Evolutionary conservation across 2,329 filamentous ascomycete species (phyloP).

Genomic region (Apiospora pterosperma): DNA sequence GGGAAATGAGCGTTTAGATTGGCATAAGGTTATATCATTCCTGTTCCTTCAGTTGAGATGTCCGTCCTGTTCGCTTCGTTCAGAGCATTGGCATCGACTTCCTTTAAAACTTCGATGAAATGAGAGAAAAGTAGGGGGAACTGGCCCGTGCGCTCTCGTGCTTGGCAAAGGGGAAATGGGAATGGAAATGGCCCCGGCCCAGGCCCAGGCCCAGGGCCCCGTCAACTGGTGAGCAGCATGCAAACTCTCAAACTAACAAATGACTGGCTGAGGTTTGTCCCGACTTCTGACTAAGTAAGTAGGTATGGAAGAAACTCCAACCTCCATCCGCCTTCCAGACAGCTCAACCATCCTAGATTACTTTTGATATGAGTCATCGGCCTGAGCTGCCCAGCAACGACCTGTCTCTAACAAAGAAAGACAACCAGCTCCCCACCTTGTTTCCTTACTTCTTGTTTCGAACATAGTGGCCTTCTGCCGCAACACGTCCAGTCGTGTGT

Average conservation of each 20-base stretch:
- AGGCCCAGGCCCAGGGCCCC: too few relatives aligned
- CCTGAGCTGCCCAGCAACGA: background rate
- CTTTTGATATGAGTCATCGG: background rate
- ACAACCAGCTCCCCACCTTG: background rate
- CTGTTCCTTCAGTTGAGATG: too few relatives aligned
- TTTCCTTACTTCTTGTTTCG: background rate
- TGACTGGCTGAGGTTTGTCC: background rate
- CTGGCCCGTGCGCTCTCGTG: background rate
- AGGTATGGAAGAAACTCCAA: background rate
- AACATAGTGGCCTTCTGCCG: background rate
- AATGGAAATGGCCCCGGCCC: too few relatives aligned
- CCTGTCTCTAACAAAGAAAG: background rate
- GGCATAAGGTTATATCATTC: too few relatives aligned
- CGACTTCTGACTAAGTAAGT: too few relatives aligned
- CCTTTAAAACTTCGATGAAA: background rate
- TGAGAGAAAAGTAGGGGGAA: background rate
- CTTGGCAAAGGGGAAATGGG: background rate
- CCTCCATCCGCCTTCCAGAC: background rate
- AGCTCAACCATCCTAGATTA: background rate
- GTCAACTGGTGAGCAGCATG: background rate
- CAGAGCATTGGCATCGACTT: background rate
- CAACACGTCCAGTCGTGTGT: background rate
- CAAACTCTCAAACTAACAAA: background rate
- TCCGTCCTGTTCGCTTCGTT: too few relatives aligned
- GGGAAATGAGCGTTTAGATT: too few relatives aligned